Conservation (phyloP, 1,284 basidiomycete genomes). For the Irpex rosettiformis region DNA sequence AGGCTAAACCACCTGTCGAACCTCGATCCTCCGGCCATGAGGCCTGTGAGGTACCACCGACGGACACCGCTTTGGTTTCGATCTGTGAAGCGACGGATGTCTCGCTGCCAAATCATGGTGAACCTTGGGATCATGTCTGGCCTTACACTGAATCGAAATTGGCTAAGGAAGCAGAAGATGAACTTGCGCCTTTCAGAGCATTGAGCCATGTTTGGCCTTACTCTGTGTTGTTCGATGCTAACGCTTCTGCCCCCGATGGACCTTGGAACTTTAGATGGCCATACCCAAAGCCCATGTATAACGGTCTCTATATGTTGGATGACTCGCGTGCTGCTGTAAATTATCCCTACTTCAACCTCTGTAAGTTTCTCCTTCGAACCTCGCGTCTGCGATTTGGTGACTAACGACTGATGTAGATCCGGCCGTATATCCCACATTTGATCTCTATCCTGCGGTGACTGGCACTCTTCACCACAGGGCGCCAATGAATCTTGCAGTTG, state of each 20-base stretch:
- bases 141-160: neutral
- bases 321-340: neutral
- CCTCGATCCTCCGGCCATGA: too few species aligned
- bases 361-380: slow-evolving; percentile 17
- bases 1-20: too few species aligned
- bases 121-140: neutral
- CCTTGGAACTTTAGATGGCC: slow-evolving; percentile 8
- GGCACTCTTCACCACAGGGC: neutral
- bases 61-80: too few species aligned
- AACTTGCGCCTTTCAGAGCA: neutral
- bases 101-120: too few species aligned
- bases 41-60: too few species aligned
- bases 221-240: neutral
- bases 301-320: neutral
- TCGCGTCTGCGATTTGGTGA: neutral
- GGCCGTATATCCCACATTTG: slow-evolving; percentile 27
- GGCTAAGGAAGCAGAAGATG: too few species aligned
- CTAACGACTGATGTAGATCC: slow-evolving; percentile 14
- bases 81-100: too few species aligned
- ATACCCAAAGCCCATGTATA: slow-evolving; percentile 2
- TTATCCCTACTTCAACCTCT: slow-evolving; percentile 30
- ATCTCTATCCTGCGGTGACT: slow-evolving; percentile 23
- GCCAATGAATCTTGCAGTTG: slow-evolving; percentile 1
- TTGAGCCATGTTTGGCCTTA: neutral
- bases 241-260: neutral